phyloP scores from a whole-genome alignment of 345 rosid species.

The Syzygium grande region DNA sequence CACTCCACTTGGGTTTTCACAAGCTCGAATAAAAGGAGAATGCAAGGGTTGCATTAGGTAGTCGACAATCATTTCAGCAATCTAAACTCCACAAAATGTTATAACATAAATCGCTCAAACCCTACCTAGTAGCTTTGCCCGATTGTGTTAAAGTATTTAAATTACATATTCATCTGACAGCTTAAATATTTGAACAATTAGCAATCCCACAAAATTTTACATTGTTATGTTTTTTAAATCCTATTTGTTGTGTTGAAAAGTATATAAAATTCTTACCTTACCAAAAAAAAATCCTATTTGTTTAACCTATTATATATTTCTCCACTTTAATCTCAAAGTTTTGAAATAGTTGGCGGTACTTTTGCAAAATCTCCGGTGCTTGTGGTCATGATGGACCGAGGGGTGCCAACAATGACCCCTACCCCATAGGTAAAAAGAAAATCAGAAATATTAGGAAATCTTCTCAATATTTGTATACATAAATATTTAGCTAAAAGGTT shows the following conservation, averaged over 20 bases:
- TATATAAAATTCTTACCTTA: too few relatives aligned
- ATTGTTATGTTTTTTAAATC: not conserved
- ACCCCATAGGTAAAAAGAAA: not conserved
- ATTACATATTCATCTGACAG: not conserved
- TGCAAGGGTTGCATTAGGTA: not conserved
- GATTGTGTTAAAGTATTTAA: not conserved
- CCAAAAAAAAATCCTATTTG: not conserved
- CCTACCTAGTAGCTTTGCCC: not conserved
- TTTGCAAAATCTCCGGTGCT: not conserved
- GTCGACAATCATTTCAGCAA: not conserved
- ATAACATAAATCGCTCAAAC: not conserved
- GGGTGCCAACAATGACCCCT: not conserved
- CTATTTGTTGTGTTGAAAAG: too few relatives aligned
- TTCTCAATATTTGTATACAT: not conserved
- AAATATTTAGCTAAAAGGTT: not conserved
- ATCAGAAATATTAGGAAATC: not conserved
- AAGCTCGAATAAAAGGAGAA: not conserved
- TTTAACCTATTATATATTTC: not conserved
- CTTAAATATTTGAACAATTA: not conserved
- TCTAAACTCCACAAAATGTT: not conserved
- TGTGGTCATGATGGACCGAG: not conserved
- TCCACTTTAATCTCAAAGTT: not conserved
- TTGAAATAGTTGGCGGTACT: not conserved
- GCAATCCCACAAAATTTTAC: not conserved
- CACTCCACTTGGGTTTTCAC: not conserved